phyloP scores from a whole-genome alignment of 1,284 basidiomycete genomes.

The Rhodofomes roseus region DNA sequence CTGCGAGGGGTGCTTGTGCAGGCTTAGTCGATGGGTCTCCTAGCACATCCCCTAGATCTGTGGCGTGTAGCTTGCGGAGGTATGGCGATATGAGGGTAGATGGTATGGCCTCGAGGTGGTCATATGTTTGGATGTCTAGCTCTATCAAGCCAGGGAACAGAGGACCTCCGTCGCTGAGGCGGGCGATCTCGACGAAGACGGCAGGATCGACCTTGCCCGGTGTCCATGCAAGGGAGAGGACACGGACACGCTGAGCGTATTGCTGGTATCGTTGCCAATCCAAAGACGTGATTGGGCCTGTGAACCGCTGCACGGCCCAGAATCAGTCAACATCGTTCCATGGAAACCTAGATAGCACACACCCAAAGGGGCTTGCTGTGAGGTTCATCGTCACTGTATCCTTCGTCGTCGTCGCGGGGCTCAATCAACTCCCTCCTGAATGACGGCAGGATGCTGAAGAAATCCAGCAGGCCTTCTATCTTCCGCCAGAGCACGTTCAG shows the following conservation, averaged over 20 bases:
- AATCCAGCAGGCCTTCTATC: neutral
- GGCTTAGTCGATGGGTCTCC: neutral
- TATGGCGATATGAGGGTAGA: neutral
- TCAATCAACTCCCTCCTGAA: neutral
- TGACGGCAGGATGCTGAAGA: constrained; percentile 1
- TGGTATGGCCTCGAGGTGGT: neutral
- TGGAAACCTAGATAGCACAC: neutral
- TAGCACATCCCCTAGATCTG: neutral
- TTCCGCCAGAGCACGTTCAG: constrained; percentile 3
- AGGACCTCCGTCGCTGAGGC: neutral
- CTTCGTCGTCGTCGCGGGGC: neutral
- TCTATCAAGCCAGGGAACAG: neutral
- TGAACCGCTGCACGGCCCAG: neutral
- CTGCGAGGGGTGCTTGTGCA: neutral
- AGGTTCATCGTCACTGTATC: neutral
- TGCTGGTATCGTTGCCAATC: neutral
- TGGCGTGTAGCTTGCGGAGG: neutral
- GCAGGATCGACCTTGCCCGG: neutral
- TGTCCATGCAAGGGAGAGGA: neutral
- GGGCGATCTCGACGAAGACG: neutral
- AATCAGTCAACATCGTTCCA: neutral
- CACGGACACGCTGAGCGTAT: neutral
- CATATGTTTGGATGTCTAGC: constrained; percentile 1
- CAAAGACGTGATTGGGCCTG: neutral
- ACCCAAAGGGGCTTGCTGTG: neutral